Evolutionary conservation across 768 basidiomycete genomes (phyloP).

Genomic region (Tulasnella sp.): DNA sequence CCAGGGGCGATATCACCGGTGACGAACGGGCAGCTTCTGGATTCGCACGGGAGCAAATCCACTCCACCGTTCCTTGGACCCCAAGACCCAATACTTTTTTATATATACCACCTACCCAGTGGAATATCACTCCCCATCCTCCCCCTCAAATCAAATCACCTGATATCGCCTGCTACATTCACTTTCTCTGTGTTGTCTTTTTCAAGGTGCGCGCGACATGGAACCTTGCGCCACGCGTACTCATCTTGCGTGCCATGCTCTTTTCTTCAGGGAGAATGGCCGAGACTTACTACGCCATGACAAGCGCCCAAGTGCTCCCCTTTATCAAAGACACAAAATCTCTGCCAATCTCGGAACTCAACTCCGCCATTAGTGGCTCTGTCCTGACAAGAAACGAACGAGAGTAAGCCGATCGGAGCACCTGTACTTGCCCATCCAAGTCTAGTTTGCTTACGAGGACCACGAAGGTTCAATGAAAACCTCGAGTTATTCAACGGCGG

Average conservation of each 20-base stretch:
- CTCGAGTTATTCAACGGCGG: constrained; percentile 66
- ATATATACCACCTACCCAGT: neutral
- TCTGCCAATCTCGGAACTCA: neutral
- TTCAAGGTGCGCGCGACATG: neutral
- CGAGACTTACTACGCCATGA: neutral
- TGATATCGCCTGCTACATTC: too few relatives aligned
- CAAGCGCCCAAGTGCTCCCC: constrained; percentile 9
- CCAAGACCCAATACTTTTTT: neutral
- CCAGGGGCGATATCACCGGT: neutral
- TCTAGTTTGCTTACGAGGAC: neutral
- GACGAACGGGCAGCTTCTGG: neutral
- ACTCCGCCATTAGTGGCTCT: neutral
- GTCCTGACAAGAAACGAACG: neutral
- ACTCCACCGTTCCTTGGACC: neutral
- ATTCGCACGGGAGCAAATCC: neutral
- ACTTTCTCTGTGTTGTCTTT: too few relatives aligned
- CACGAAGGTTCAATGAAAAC: constrained; percentile 28
- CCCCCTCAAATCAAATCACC: too few relatives aligned
- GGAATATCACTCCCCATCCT: too few relatives aligned
- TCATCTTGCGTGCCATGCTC: too few relatives aligned
- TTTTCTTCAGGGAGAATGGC: neutral
- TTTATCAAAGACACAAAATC: neutral
- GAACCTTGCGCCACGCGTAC: too few relatives aligned
- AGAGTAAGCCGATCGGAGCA: constrained; percentile 11
- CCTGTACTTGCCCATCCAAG: neutral